Conservation (phyloP, 176 grass and related monocot genomes). For the Leersia perrieri region DNA sequence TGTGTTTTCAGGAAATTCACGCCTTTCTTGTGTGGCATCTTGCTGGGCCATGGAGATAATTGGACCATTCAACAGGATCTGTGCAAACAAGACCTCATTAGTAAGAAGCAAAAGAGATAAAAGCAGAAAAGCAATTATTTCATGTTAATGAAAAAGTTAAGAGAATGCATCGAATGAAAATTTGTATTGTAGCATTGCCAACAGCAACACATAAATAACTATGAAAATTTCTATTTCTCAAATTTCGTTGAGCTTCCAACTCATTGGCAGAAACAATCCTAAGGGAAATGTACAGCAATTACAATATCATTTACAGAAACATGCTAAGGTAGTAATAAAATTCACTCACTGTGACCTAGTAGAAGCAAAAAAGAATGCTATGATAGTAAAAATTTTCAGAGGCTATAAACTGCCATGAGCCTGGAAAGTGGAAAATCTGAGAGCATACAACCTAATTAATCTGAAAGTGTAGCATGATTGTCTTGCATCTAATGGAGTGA, state of each 20-base stretch:
- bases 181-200: neutral
- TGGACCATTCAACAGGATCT: neutral
- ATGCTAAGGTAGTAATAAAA: neutral
- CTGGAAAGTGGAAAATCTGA: neutral
- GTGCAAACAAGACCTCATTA: neutral
- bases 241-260: neutral
- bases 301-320: neutral
- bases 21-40: slow-evolving; percentile 5
- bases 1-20: neutral
- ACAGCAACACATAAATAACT: neutral
- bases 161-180: neutral
- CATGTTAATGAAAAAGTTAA: neutral
- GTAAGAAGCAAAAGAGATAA: neutral
- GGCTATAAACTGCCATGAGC: neutral
- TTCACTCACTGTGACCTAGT: neutral
- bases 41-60: slow-evolving; percentile 1
- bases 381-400: neutral
- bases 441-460: neutral
- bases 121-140: neutral
- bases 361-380: neutral
- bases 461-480: neutral
- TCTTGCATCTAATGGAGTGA: no score
- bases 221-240: neutral
- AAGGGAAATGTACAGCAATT: neutral
- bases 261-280: neutral